phyloP scores from a whole-genome alignment of 805 yeast genomes.

The Candida sakaeoensis region DNA sequence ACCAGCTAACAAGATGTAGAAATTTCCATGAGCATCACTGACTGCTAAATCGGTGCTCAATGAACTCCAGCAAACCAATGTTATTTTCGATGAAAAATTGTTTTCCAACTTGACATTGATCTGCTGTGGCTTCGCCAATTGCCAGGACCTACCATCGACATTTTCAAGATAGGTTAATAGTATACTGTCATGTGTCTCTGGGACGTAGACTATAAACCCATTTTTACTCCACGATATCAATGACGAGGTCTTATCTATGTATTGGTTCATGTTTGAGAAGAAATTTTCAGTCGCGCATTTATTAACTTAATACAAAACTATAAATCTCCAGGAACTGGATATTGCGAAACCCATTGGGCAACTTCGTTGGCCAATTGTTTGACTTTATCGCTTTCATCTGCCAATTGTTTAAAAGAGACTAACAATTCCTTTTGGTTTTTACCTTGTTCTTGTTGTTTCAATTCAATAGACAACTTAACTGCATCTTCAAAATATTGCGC shows the following conservation, averaged over 20 bases:
- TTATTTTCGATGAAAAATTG: conserved; percentile 27
- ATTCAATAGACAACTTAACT: conserved; percentile 58
- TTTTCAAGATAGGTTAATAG: conserved; percentile 68
- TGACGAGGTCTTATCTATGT: too few relatives aligned
- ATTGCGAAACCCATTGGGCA: conserved; percentile 85
- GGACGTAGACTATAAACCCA: conserved; percentile 76
- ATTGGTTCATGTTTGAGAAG: too few relatives aligned
- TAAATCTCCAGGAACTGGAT: conserved; percentile 85
- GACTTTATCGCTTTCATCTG: conserved; percentile 66
- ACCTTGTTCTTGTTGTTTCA: conserved; percentile 60
- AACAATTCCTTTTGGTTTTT: conserved; percentile 90
- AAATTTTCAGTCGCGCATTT: too few relatives aligned
- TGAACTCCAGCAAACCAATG: conserved; percentile 67
- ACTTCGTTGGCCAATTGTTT: conserved; percentile 69
- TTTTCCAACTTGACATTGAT: conserved; percentile 27
- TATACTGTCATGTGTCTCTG: conserved; percentile 34
- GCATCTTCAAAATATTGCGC: conserved; percentile 79
- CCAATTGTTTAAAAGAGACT: conserved; percentile 79
- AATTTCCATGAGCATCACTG: conserved; percentile 67
- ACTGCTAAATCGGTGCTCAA: conserved; percentile 80
- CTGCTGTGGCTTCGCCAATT: conserved; percentile 55
- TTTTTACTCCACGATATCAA: conserved; percentile 74
- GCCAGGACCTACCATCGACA: conserved; percentile 75
- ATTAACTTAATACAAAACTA: conserved; percentile 11
- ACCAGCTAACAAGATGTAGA: conserved; percentile 39